These are phyloP conservation scores for Purpureocillium lavendulum DNA, from an alignment of 2,329 filamentous ascomycete species.

Conservation along the genomic window DNA sequence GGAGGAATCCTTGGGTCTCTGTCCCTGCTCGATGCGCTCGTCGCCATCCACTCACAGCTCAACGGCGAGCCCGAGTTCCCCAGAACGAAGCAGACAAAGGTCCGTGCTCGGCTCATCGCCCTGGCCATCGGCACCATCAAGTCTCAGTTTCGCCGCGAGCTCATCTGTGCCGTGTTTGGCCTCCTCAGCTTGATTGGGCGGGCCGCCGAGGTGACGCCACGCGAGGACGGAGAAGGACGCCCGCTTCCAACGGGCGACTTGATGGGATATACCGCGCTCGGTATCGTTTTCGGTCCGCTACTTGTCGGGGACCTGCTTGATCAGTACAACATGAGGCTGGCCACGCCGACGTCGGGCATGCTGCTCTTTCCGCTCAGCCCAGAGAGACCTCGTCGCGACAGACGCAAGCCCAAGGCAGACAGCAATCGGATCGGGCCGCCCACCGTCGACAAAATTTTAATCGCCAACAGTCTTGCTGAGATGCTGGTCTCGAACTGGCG, in stretches of 20 bases:
- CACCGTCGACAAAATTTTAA: slow-evolving; percentile 45
- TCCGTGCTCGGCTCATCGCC: slow-evolving; percentile 58
- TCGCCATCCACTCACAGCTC: slow-evolving; percentile 51
- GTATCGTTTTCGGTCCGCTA: slow-evolving; percentile 58
- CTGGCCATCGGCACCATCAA: slow-evolving; percentile 51
- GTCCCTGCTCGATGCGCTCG: slow-evolving; percentile 51
- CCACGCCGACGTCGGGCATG: slow-evolving; percentile 30
- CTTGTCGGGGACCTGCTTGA: slow-evolving; percentile 50
- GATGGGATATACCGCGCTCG: slow-evolving; percentile 56
- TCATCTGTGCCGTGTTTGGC: slow-evolving; percentile 61
- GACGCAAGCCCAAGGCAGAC: slow-evolving; percentile 11
- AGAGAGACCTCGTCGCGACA: slow-evolving; percentile 25
- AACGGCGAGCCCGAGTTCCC: slow-evolving; percentile 41
- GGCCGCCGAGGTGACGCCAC: slow-evolving; percentile 42
- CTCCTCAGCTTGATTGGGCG: slow-evolving; percentile 53
- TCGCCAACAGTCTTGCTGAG: slow-evolving; percentile 52
- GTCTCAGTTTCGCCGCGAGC: slow-evolving; percentile 51
- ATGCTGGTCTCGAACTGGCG: slow-evolving; percentile 61
- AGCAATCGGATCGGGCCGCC: slow-evolving; percentile 12
- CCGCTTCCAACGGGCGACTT: slow-evolving; percentile 47
- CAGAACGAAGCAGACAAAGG: slow-evolving; percentile 43
- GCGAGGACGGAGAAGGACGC: slow-evolving; percentile 42
- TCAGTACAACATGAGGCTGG: slow-evolving; percentile 39
- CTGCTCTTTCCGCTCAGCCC: slow-evolving; percentile 34
- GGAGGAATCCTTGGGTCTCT: slow-evolving; percentile 59